These are phyloP conservation scores for Metschnikowia sp. DNA, from an alignment of 805 yeast species.

Conservation along the genomic window DNA sequence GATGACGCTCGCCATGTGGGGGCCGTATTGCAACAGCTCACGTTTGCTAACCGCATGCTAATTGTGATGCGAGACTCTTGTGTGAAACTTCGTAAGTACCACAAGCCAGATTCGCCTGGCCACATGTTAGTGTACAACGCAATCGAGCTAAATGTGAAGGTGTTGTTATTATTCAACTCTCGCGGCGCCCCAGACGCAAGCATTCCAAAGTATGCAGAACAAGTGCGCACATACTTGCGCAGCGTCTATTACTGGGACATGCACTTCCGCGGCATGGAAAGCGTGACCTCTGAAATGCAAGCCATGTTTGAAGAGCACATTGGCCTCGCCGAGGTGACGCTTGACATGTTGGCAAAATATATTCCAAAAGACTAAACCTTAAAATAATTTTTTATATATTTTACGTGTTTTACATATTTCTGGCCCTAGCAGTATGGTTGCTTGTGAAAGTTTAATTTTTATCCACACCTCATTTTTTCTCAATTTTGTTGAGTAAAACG, in stretches of 20 bases:
- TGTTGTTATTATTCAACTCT: not conserved
- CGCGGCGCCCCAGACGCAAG: not conserved
- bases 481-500: too few relatives aligned
- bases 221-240: not conserved
- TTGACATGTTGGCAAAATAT: too few relatives aligned
- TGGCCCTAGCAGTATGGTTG: too few relatives aligned
- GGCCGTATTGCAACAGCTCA: not conserved
- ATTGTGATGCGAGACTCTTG: not conserved
- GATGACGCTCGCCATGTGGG: too few relatives aligned
- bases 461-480: too few relatives aligned
- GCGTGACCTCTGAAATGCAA: not conserved
- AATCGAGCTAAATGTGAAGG: not conserved
- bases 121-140: not conserved
- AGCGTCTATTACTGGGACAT: not conserved
- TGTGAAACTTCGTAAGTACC: not conserved
- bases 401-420: too few relatives aligned
- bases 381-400: too few relatives aligned
- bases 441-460: too few relatives aligned
- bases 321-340: too few relatives aligned
- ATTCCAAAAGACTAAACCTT: too few relatives aligned
- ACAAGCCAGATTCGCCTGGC: not conserved
- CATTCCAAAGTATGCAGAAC: not conserved
- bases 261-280: not conserved
- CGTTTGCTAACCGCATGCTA: not conserved
- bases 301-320: not conserved